Conservation (phyloP, 108 stramenopile genomes). For the Skeletonema marinoi region DNA sequence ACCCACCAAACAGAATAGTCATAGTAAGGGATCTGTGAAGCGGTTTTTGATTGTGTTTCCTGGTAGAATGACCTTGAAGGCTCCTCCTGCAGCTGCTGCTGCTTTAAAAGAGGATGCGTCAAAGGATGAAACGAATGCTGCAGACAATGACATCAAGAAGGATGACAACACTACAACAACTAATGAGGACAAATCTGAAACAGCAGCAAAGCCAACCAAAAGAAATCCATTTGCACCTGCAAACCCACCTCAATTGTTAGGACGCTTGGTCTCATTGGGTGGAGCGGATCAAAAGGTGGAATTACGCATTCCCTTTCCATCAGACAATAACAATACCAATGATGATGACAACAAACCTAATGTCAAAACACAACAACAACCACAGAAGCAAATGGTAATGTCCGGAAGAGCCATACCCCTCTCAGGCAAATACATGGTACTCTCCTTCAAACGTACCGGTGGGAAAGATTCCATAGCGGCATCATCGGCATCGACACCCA, state of each 20-base stretch:
- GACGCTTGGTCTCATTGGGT: conserved; percentile 16
- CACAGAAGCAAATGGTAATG: conserved; percentile 29
- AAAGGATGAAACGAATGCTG: conserved; percentile 6
- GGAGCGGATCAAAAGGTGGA: conserved; percentile 19
- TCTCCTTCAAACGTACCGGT: conserved; percentile 47
- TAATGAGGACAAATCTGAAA: neutral
- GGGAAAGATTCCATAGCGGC: conserved; percentile 27
- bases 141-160: neutral
- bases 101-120: conserved; percentile 1
- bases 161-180: neutral
- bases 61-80: conserved; percentile 37
- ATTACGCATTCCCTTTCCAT: conserved; percentile 36
- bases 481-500: conserved; percentile 15
- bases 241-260: conserved; percentile 41
- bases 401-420: conserved; percentile 42
- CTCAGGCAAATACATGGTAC: conserved; percentile 38
- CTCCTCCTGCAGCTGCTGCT: neutral
- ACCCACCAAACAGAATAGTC: neutral
- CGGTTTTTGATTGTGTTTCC: conserved; percentile 46
- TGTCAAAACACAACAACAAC: neutral
- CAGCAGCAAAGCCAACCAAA: neutral
- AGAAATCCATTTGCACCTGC: conserved; percentile 40
- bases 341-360: conserved; percentile 5
- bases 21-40: conserved; percentile 19
- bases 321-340: neutral